Conservation (phyloP, 495 filamentous ascomycete genomes). For the Gamarada debralockiae region DNA sequence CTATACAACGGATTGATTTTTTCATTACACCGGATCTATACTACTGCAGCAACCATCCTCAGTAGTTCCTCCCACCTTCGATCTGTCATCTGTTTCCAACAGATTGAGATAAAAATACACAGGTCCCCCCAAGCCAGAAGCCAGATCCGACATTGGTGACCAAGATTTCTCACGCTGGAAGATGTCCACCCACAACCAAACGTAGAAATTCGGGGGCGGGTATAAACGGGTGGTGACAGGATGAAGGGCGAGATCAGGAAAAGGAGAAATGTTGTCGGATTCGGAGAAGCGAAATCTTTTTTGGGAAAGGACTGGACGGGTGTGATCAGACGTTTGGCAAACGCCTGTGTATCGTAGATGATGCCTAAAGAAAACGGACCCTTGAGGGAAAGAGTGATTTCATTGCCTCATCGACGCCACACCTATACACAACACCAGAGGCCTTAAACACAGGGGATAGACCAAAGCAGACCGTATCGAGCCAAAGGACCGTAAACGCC, state of each 20-base stretch:
- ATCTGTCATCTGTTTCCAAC: neutral
- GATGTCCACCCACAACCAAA: too few relatives aligned
- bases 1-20: neutral
- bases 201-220: too few relatives aligned
- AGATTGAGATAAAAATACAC: neutral
- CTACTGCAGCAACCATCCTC: neutral
- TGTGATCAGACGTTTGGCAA: conserved; percentile 1
- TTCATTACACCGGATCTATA: conserved; percentile 6
- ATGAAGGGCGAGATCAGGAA: too few relatives aligned
- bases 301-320: conserved; percentile 6
- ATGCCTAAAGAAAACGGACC: neutral
- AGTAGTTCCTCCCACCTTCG: neutral
- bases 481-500: conserved; percentile 50
- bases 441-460: conserved; percentile 11
- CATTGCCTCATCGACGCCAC: conserved; percentile 1
- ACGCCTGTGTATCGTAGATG: conserved; percentile 6
- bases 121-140: neutral
- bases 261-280: too few relatives aligned
- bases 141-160: too few relatives aligned
- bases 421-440: conserved; percentile 2
- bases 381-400: neutral
- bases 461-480: conserved; percentile 37
- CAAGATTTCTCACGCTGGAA: too few relatives aligned
- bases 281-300: too few relatives aligned
- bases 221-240: too few relatives aligned